phyloP scores from a whole-genome alignment of 352 stramenopile species.

The Nothophytophthora sp. region DNA sequence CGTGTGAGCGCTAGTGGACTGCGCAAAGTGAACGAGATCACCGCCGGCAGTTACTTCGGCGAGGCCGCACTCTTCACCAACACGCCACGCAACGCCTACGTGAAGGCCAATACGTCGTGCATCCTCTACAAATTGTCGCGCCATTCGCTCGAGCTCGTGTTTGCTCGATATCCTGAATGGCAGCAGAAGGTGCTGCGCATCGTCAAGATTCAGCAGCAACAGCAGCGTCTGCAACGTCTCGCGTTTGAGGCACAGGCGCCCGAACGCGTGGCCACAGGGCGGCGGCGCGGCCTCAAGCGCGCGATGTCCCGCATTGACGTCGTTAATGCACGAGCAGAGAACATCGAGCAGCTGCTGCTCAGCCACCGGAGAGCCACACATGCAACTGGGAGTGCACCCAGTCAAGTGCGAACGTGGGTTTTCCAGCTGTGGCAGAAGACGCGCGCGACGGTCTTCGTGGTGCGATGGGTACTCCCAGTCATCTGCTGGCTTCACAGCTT shows the following conservation, averaged over 20 bases:
- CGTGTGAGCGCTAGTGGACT: slow-evolving; percentile 21
- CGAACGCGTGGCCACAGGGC: slow-evolving; percentile 10
- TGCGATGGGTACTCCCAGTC: slow-evolving; percentile 8
- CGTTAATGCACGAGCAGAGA: slow-evolving; percentile 47
- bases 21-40: slow-evolving; percentile 52
- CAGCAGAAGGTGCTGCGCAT: slow-evolving; percentile 51
- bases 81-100: slow-evolving; percentile 37
- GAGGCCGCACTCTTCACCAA: slow-evolving; percentile 48
- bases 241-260: slow-evolving; percentile 38
- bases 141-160: slow-evolving; percentile 47
- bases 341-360: slow-evolving; percentile 54
- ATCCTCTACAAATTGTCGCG: slow-evolving; percentile 49
- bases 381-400: slow-evolving; percentile 1
- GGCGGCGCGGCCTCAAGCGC: slow-evolving; percentile 23
- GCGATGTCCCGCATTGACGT: slow-evolving; percentile 41
- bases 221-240: slow-evolving; percentile 48
- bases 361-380: slow-evolving; percentile 20
- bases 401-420: slow-evolving; percentile 9
- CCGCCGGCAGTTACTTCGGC: slow-evolving; percentile 44
- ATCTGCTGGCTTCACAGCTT: not conserved
- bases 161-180: slow-evolving; percentile 50
- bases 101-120: slow-evolving; percentile 47
- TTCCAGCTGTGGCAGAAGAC: slow-evolving; percentile 16
- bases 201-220: slow-evolving; percentile 63
- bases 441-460: slow-evolving; percentile 1